A percentile compares a stretch with the other conserved stretches of the same genome.
phyloP scores from a whole-genome alignment of 2,329 filamentous ascomycete species.

The Teratosphaeria gauchensis region DNA sequence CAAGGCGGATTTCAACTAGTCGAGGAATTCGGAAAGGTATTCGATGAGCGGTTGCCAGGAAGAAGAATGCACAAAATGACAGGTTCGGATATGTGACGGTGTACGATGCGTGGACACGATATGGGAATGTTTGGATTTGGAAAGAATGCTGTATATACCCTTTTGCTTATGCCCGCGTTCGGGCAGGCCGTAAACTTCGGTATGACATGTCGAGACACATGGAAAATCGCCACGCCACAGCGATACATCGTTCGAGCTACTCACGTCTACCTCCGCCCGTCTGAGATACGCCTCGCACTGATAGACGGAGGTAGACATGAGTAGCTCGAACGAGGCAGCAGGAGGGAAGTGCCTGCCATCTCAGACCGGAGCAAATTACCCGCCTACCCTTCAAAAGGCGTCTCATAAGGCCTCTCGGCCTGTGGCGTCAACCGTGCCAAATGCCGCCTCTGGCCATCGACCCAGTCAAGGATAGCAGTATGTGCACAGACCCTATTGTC shows the following conservation, averaged over 20 bases:
- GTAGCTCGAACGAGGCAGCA: background rate
- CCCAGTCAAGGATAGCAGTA: constrained; percentile 73
- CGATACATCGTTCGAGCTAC: too few species aligned
- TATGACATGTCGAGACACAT: too few species aligned
- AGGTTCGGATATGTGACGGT: background rate
- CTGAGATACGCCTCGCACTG: background rate
- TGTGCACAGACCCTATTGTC: constrained; percentile 75
- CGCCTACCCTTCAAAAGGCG: constrained; percentile 29
- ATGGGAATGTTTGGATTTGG: background rate
- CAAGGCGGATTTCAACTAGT: constrained; percentile 65
- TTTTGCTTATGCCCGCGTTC: background rate
- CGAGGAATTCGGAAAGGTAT: background rate
- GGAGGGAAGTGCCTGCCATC: background rate
- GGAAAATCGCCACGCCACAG: too few species aligned
- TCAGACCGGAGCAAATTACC: background rate
- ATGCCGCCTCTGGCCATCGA: constrained; percentile 66
- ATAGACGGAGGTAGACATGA: background rate
- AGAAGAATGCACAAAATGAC: background rate
- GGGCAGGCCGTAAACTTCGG: too few species aligned
- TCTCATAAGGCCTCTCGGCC: constrained; percentile 69
- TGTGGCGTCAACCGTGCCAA: constrained; percentile 75
- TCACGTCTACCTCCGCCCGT: too few species aligned
- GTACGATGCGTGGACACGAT: background rate
- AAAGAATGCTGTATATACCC: background rate
- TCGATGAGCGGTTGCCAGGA: background rate